These are phyloP conservation scores for Vitis cinerea DNA, from an alignment of 164 flowering plant genomes.

Conservation along the genomic window DNA sequence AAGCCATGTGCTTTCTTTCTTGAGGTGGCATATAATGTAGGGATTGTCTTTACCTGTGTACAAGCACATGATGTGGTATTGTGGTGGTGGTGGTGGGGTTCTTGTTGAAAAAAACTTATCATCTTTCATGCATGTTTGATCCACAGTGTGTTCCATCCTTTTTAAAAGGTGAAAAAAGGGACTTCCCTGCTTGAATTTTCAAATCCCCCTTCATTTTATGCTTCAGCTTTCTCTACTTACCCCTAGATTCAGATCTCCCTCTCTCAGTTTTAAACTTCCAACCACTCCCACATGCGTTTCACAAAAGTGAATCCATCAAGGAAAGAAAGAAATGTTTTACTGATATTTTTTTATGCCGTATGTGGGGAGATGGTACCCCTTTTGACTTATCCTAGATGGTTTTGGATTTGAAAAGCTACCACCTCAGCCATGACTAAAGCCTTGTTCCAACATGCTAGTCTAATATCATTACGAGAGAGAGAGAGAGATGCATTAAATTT, in stretches of 20 bases:
- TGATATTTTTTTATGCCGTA: not conserved
- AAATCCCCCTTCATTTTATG: conserved; percentile 1
- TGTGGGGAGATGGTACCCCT: conserved; percentile 4
- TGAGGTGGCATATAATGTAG: conserved; percentile 10
- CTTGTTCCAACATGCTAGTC: not conserved
- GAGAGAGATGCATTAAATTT: not conserved
- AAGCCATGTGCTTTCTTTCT: conserved; percentile 23
- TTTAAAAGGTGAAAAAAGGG: not conserved
- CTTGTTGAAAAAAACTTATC: not conserved
- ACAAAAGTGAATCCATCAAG: conserved; percentile 3
- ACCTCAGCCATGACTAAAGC: conserved; percentile 7
- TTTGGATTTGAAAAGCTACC: conserved; percentile 19
- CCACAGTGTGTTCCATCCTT: conserved; percentile 14
- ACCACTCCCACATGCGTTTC: conserved; percentile 35
- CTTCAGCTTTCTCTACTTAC: not conserved
- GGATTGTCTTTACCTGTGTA: not conserved
- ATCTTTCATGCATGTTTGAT: conserved; percentile 28
- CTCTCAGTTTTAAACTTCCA: conserved; percentile 10
- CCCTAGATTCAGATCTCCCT: conserved; percentile 11
- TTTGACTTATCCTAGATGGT: conserved; percentile 23
- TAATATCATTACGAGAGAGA: not conserved
- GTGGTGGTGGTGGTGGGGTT: conserved; percentile 18
- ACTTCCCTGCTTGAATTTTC: conserved; percentile 6
- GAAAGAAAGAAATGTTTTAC: not conserved
- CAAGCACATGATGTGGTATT: conserved; percentile 24